These are phyloP conservation scores for Canavalia ensiformis DNA, from an alignment of 306 rosid species.

Conservation along the genomic window DNA sequence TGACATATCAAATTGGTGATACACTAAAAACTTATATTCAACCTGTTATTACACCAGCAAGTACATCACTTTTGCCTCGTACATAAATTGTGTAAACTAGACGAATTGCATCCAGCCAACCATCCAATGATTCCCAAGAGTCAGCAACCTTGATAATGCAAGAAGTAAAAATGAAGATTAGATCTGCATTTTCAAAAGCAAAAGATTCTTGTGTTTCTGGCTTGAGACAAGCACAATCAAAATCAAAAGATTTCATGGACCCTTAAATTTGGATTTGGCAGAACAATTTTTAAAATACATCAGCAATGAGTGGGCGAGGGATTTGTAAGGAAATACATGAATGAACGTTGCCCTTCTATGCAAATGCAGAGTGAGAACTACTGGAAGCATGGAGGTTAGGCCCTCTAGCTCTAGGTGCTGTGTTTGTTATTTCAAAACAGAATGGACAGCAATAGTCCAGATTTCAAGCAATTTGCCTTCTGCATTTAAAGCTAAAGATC, in stretches of 20 bases:
- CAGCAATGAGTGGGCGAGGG: slow-evolving; percentile 5
- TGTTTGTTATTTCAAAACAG: background rate
- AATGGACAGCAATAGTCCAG: slow-evolving; percentile 17
- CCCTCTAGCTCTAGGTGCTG: background rate
- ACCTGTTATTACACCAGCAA: slow-evolving; percentile 86
- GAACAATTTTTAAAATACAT: slow-evolving; percentile 11
- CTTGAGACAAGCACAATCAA: slow-evolving; percentile 37
- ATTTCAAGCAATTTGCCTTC: slow-evolving; percentile 22
- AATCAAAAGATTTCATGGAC: slow-evolving; percentile 35
- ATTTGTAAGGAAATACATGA: slow-evolving; percentile 20
- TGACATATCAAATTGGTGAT: slow-evolving; percentile 47
- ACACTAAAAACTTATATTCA: slow-evolving; percentile 55
- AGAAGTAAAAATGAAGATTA: slow-evolving; percentile 40
- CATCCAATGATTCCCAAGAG: slow-evolving; percentile 95
- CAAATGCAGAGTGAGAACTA: slow-evolving; percentile 20
- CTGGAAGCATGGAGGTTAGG: slow-evolving; percentile 33
- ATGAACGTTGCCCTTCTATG: slow-evolving; percentile 12
- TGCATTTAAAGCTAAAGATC: slow-evolving; percentile 36
- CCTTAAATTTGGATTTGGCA: slow-evolving; percentile 28
- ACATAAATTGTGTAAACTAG: slow-evolving; percentile 93
- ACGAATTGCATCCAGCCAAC: slow-evolving; percentile 98
- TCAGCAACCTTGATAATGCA: slow-evolving; percentile 80
- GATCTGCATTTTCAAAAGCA: slow-evolving; percentile 39
- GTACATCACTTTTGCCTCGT: slow-evolving; percentile 88
- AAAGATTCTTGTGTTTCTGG: slow-evolving; percentile 30